These are phyloP conservation scores for Tilletia setariae DNA, from an alignment of 1,284 basidiomycete species.

Conservation along the genomic window DNA sequence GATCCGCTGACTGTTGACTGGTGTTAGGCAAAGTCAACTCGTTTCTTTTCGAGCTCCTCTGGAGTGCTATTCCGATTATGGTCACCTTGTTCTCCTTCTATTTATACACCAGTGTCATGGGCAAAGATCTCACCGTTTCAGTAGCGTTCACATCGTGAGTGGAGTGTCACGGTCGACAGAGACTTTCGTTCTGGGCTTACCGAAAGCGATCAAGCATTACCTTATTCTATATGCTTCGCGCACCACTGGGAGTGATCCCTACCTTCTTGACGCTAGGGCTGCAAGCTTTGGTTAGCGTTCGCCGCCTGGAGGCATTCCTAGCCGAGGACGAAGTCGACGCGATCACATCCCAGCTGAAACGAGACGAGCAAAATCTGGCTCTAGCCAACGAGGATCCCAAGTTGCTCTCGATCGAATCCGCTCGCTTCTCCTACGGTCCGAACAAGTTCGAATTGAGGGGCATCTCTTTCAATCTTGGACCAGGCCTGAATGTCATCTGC, in stretches of 20 bases:
- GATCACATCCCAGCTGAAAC: conserved; percentile 8
- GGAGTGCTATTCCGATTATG: conserved; percentile 22
- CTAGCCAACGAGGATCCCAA: no score
- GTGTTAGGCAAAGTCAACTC: conserved; percentile 26
- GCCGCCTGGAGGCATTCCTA: conserved; percentile 35
- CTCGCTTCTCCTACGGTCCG: conserved; percentile 15
- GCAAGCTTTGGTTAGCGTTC: conserved; percentile 16
- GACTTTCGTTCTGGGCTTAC: conserved; percentile 58
- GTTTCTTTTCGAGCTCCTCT: conserved; percentile 56
- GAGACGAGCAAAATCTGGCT: neutral
- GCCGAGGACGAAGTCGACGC: conserved; percentile 28
- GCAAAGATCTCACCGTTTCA: conserved; percentile 55
- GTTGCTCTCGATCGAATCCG: neutral
- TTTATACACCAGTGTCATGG: conserved; percentile 54
- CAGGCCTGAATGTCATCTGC: conserved; percentile 21
- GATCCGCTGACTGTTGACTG: no score
- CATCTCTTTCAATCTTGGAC: neutral
- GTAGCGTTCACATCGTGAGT: conserved; percentile 49
- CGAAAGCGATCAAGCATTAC: conserved; percentile 57
- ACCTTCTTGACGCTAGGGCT: conserved; percentile 27
- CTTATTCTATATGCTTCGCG: conserved; percentile 59
- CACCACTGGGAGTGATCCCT: conserved; percentile 10
- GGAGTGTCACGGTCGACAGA: conserved; percentile 60
- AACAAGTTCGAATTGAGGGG: neutral
- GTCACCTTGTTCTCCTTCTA: conserved; percentile 31